Percentiles rank a stretch among this genome's conserved stretches.
phyloP scores from a whole-genome alignment of 2,329 filamentous ascomycete species.

The Fusarium pseudocircinatum region DNA sequence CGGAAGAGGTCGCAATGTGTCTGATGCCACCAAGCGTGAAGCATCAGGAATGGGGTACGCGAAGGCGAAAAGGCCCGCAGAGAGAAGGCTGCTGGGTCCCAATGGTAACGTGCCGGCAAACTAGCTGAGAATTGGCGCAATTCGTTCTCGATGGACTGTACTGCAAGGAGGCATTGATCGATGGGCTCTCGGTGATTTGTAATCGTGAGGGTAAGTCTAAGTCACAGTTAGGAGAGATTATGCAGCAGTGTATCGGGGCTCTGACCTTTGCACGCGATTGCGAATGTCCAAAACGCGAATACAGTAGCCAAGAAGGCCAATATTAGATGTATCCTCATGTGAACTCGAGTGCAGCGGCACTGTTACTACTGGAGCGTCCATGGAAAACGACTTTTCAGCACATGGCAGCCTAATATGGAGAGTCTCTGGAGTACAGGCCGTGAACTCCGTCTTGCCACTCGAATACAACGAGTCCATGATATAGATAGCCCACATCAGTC shows the following conservation, averaged over 20 bases:
- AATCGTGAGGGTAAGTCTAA: conserved; percentile 31
- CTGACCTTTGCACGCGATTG: conserved; percentile 20
- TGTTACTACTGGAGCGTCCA: neutral
- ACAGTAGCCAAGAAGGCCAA: conserved; percentile 17
- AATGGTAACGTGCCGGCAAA: neutral
- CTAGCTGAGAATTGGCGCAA: neutral
- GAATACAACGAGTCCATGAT: conserved; percentile 22
- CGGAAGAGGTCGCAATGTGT: conserved; percentile 40
- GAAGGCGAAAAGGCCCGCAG: conserved; percentile 34
- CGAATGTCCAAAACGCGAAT: conserved; percentile 14
- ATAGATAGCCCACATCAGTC: conserved; percentile 40
- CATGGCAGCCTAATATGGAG: conserved; percentile 9
- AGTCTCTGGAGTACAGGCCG: neutral
- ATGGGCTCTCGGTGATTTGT: conserved; percentile 33
- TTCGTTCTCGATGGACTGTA: conserved; percentile 23
- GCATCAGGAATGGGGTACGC: conserved; percentile 36
- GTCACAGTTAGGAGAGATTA: rapidly evolving
- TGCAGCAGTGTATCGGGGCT: rapidly evolving
- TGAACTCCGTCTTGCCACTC: conserved; percentile 22
- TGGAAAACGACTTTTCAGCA: conserved; percentile 7
- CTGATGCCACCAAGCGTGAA: conserved; percentile 43
- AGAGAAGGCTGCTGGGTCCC: conserved; percentile 32
- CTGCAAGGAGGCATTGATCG: neutral
- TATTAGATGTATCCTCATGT: neutral
- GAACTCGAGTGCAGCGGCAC: neutral